Evolutionary conservation across 2,329 filamentous ascomycete species (phyloP).

Genomic region (Claviceps capensis): DNA sequence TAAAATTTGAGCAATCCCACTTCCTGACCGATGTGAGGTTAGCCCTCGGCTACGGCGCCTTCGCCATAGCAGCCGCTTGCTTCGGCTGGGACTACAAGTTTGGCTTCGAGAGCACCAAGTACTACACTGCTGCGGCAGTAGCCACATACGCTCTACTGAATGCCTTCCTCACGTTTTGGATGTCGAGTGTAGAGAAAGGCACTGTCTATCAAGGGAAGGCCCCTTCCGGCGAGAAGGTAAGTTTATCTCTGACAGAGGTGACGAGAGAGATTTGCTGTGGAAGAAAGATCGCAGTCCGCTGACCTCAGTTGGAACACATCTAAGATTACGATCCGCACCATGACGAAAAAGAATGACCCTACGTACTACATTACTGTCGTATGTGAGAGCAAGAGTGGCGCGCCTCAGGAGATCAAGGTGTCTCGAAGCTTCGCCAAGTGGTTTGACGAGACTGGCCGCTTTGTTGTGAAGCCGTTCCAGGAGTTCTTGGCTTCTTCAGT

Average conservation of each 20-base stretch:
- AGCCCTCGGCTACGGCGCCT: conserved; percentile 67
- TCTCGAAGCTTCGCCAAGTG: conserved; percentile 55
- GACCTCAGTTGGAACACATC: conserved; percentile 3
- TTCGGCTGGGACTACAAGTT: conserved; percentile 88
- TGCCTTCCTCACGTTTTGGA: conserved; percentile 66
- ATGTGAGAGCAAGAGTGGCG: conserved; percentile 27
- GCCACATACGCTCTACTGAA: conserved; percentile 69
- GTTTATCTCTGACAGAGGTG: conserved; percentile 5
- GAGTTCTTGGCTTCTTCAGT: conserved; percentile 58
- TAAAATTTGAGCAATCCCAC: conserved; percentile 75
- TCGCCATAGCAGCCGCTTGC: conserved; percentile 65
- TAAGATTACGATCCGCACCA: conserved; percentile 60
- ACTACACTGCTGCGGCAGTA: conserved; percentile 69
- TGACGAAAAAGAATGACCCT: conserved; percentile 65
- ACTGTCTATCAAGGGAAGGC: conserved; percentile 63
- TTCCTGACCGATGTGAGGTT: conserved; percentile 71
- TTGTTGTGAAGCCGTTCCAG: conserved; percentile 66
- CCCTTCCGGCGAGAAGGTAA: conserved; percentile 53
- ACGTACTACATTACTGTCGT: conserved; percentile 64
- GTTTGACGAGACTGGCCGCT: conserved; percentile 62
- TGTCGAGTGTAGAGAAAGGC: conserved; percentile 69
- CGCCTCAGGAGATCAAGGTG: conserved; percentile 36
- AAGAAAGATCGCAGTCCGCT: neutral
- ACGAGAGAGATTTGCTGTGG: neutral
- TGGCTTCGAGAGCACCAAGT: conserved; percentile 77